A percentile compares a stretch with the other conserved stretches of the same genome.
Evolutionary conservation across 192 early-diverging fungal genomes (phyloP).

Genomic region (Dimargaris xerosporica): DNA sequence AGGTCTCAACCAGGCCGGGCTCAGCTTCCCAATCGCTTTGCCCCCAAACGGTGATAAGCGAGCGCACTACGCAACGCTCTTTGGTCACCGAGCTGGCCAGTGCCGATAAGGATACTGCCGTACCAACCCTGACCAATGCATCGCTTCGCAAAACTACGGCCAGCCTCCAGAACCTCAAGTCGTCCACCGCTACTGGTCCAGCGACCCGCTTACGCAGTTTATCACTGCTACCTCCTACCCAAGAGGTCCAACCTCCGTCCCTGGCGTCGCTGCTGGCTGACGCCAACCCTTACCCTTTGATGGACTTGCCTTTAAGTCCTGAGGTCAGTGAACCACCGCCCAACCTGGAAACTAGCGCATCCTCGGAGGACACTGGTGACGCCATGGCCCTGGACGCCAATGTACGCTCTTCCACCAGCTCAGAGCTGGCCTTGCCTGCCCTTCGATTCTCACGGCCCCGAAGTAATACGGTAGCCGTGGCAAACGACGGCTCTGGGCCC

Average conservation of each 20-base stretch:
- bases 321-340: neutral
- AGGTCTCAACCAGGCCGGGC: no score
- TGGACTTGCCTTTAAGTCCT: neutral
- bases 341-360: neutral
- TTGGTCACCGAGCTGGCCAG: neutral
- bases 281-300: neutral
- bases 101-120: neutral
- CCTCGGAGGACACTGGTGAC: neutral
- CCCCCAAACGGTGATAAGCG: neutral
- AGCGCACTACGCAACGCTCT: neutral
- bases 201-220: neutral
- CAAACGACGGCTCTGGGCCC: no score
- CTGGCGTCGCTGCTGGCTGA: neutral
- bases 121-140: neutral
- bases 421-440: neutral
- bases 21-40: neutral
- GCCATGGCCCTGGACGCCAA: neutral
- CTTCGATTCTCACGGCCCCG: neutral
- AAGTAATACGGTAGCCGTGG: neutral
- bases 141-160: neutral
- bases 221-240: neutral
- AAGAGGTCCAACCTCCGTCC: neutral
- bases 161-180: neutral
- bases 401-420: neutral
- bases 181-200: no score